Evolutionary conservation across 2,329 filamentous ascomycete species (phyloP), one percentile per base, ranked within the genome.

Genomic region (Ascochyta rabiei): DNA sequence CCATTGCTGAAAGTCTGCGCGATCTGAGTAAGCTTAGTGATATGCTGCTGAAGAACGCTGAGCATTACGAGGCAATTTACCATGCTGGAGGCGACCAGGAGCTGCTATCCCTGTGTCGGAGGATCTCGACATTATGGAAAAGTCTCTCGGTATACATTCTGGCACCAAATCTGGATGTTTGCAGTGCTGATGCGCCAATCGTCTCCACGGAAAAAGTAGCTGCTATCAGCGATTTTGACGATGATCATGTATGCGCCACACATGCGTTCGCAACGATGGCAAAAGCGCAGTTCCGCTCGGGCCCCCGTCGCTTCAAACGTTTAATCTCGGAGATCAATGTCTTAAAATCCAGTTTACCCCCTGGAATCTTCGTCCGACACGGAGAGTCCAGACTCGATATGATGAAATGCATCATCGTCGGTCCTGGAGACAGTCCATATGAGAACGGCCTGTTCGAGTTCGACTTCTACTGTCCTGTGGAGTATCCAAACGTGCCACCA

Each of bases 401-500:
- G n/a, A 76, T 84, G 68, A 83, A 82, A 62, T 66, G 77, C 18
- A 51, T 82, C 21, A 82, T 85, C 42, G 70, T 80, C 18, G 82
- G 82, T 0, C 80, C 82, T 0, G 60, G 61, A 4, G 79, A 69
- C 13, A 84, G 81, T 6, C 82, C 82, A 13, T 84, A 85, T 64
- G 81, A 81, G 58, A 73, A 80, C 37, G 82, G 82, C 0, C 62
- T 84, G 3, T 84, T 83, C 60, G 82, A 84, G 59, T 85, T 85
- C 53, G 81, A 84, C 60, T 60, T 84, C 28, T 77, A 77, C 30
- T 82, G 79, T 44, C 64, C 67, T 7, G 12, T 26, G 0, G 59
- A 74, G 0, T 84, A 81, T 50, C 82, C 82, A 0, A 57, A 67
- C 1, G 47, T 24, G 0, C 77, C 81, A 10, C 82, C 82, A 0